A percentile compares a stretch with the other conserved stretches of the same genome.
phyloP scores from a whole-genome alignment of 768 basidiomycete species.

The Tylopilus cervinicoccineus region DNA sequence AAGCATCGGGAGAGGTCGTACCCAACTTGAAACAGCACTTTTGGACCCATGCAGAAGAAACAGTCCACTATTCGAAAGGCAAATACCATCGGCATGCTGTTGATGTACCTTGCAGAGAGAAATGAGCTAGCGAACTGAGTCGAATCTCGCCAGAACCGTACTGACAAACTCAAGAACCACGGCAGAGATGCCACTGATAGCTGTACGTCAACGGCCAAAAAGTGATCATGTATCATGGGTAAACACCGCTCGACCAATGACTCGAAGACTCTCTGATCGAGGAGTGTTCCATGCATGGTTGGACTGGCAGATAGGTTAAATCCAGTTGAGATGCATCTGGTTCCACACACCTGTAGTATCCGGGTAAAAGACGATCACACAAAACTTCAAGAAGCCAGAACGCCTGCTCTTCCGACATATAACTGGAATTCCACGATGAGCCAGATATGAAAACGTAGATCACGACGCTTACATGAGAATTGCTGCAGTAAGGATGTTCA shows the following conservation, averaged over 20 bases:
- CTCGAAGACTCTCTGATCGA: constrained; percentile 99
- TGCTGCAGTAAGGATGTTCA: constrained; percentile 98
- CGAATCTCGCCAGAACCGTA: constrained; percentile 23
- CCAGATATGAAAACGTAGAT: background rate
- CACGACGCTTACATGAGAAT: constrained; percentile 68
- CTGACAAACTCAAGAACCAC: constrained; percentile 96
- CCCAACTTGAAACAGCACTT: constrained; percentile 98
- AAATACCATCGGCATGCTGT: constrained; percentile 96
- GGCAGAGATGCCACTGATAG: constrained; percentile 95
- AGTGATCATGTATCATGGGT: constrained; percentile 93
- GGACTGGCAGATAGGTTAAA: constrained; percentile 48
- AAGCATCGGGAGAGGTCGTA: constrained; percentile 30
- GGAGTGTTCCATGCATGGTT: constrained; percentile 97
- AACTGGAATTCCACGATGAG: constrained; percentile 46
- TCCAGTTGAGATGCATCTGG: background rate
- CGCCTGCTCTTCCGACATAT: constrained; percentile 98
- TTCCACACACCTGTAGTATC: constrained; percentile 82
- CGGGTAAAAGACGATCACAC: constrained; percentile 91
- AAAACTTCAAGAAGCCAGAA: constrained; percentile 96
- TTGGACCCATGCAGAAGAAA: constrained; percentile 98
- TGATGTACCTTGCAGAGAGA: constrained; percentile 59
- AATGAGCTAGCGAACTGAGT: background rate
- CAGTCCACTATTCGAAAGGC: constrained; percentile 97
- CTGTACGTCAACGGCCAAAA: constrained; percentile 87
- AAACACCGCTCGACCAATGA: constrained; percentile 85